phyloP scores from a whole-genome alignment of 31 red algal genomes.

The Asparagopsis taxiformis region DNA sequence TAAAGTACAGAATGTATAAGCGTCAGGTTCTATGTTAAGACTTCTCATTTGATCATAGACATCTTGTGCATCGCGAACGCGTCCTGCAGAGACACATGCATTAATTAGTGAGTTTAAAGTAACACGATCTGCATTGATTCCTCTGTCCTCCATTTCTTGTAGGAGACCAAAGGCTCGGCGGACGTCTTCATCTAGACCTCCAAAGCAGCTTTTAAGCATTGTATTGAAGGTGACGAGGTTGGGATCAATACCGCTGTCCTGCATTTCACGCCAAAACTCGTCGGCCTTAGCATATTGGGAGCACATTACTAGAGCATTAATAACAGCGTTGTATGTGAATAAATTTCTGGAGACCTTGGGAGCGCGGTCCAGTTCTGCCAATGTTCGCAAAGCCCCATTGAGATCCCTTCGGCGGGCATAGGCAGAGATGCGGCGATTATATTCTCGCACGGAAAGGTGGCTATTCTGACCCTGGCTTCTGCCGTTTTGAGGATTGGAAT shows the following conservation, averaged over 20 bases:
- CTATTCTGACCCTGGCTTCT: slow-evolving; percentile 4
- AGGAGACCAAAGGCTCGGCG: slow-evolving; percentile 46
- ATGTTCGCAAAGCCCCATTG: slow-evolving; percentile 35
- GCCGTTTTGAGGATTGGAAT: not conserved
- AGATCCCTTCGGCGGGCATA: slow-evolving; percentile 54
- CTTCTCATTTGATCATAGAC: slow-evolving; percentile 55
- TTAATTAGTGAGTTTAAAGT: slow-evolving; percentile 63
- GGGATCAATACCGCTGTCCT: slow-evolving; percentile 57
- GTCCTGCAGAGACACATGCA: slow-evolving; percentile 59
- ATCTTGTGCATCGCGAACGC: slow-evolving; percentile 43
- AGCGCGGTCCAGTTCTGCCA: slow-evolving; percentile 48
- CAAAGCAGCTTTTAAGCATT: slow-evolving; percentile 66
- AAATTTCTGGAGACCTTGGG: slow-evolving; percentile 47
- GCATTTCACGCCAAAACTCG: slow-evolving; percentile 64
- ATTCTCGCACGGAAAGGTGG: slow-evolving; percentile 41
- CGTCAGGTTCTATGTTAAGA: slow-evolving; percentile 54
- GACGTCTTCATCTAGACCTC: slow-evolving; percentile 59
- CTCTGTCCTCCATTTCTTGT: slow-evolving; percentile 59
- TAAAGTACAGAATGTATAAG: slow-evolving; percentile 56
- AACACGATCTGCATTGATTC: slow-evolving; percentile 56
- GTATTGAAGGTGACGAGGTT: slow-evolving; percentile 69
- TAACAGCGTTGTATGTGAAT: slow-evolving; percentile 71
- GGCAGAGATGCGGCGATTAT: slow-evolving; percentile 59
- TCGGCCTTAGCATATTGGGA: slow-evolving; percentile 54
- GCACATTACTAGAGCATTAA: slow-evolving; percentile 69